Evolutionary conservation across 495 filamentous ascomycete species (phyloP).

Genomic region (Hypoxylon cercidicola): DNA sequence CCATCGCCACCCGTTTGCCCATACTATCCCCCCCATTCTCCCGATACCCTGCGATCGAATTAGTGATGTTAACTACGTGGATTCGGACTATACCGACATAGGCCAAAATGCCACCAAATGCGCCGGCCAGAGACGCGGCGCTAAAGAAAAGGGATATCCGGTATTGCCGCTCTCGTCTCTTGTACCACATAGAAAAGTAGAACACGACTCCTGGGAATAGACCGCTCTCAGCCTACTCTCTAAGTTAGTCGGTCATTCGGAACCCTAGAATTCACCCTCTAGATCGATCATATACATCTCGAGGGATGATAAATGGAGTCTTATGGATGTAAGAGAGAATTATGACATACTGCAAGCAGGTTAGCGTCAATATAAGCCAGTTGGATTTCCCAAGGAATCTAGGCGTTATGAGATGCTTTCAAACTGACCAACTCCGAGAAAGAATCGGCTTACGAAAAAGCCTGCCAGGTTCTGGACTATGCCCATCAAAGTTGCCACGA

Average conservation of each 20-base stretch:
- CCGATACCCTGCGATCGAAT: constrained; percentile 56
- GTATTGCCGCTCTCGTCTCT: constrained; percentile 73
- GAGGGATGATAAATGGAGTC: background rate
- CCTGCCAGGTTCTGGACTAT: constrained; percentile 72
- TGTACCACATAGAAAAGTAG: constrained; percentile 89
- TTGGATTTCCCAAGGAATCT: constrained; percentile 42
- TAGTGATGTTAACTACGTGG: constrained; percentile 17
- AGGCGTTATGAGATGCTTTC: constrained; percentile 19
- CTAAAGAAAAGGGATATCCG: constrained; percentile 81
- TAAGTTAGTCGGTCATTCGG: constrained; percentile 63
- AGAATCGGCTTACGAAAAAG: constrained; percentile 71
- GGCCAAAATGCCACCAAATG: constrained; percentile 82
- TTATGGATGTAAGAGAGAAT: background rate
- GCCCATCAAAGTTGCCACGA: constrained; percentile 77
- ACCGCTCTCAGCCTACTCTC: constrained; percentile 59
- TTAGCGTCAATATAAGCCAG: constrained; percentile 52
- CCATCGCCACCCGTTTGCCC: constrained; percentile 80
- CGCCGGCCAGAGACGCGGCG: constrained; percentile 77
- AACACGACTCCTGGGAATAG: constrained; percentile 82
- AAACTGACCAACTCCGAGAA: constrained; percentile 58
- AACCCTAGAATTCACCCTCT: constrained; percentile 51
- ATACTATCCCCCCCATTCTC: constrained; percentile 71
- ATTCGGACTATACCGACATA: constrained; percentile 50
- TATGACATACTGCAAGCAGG: constrained; percentile 36
- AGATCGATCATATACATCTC: background rate